phyloP scores from a whole-genome alignment of 768 basidiomycete genomes.

The Tephrocybe sp. region DNA sequence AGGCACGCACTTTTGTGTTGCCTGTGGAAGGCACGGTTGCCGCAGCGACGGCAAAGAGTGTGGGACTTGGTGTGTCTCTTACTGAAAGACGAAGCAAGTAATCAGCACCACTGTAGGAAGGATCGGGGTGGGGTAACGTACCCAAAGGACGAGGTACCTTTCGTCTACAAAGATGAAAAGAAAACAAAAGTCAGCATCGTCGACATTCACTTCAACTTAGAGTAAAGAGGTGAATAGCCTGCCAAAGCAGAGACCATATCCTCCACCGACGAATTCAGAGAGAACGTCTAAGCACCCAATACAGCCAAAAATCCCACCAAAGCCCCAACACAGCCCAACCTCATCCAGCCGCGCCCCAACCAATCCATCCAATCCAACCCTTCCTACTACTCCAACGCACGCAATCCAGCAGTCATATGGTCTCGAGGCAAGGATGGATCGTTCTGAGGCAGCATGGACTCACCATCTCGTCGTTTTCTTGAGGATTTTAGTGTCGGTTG shows the following conservation, averaged over 20 bases:
- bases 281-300: too few relatives aligned
- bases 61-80: slow-evolving; percentile 97
- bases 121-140: slow-evolving; percentile 37
- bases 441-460: slow-evolving; percentile 25
- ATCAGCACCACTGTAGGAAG: slow-evolving; percentile 1
- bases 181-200: slow-evolving; percentile 20
- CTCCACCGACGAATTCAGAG: too few relatives aligned
- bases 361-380: slow-evolving; percentile 19
- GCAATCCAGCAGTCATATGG: slow-evolving; percentile 1
- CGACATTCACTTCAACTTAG: neutral
- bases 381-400: slow-evolving; percentile 16
- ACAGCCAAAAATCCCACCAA: neutral
- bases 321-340: neutral
- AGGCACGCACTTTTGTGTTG: slow-evolving; percentile 88
- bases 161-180: slow-evolving; percentile 55
- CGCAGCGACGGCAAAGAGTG: slow-evolving; percentile 97
- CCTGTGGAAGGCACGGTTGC: slow-evolving; percentile 93
- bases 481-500: slow-evolving; percentile 25
- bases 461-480: slow-evolving; percentile 45
- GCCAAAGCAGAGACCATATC: neutral
- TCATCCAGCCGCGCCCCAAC: neutral
- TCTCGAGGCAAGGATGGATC: slow-evolving; percentile 11
- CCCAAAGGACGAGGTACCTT: slow-evolving; percentile 98
- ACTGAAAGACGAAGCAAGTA: slow-evolving; percentile 41
- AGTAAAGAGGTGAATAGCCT: neutral